Evolutionary conservation across 306 rosid genomes (phyloP).

Genomic region (Trifolium subterraneum): DNA sequence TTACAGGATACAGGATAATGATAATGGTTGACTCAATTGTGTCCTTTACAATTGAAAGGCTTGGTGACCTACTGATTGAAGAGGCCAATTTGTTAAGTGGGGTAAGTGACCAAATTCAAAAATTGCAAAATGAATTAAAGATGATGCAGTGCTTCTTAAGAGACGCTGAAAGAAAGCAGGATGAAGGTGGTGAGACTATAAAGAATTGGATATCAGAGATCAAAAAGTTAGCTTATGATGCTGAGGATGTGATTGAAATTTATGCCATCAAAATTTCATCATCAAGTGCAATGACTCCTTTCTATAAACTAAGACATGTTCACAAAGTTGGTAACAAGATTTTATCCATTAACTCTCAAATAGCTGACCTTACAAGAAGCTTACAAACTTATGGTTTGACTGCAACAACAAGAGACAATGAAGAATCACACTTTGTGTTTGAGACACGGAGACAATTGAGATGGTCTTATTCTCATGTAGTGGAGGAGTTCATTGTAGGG

Average conservation of each 20-base stretch:
- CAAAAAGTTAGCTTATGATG: constrained; percentile 52
- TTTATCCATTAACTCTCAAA: constrained; percentile 29
- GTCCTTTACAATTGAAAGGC: constrained; percentile 48
- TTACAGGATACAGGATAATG: neutral
- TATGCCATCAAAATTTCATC: constrained; percentile 46
- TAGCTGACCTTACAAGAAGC: constrained; percentile 46
- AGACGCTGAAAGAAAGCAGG: constrained; percentile 54
- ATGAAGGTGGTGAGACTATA: constrained; percentile 43
- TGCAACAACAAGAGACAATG: constrained; percentile 31
- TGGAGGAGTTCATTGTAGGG: constrained; percentile 55
- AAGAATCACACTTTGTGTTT: neutral
- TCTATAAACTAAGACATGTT: constrained; percentile 11
- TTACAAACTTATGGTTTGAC: constrained; percentile 47
- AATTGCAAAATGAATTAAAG: constrained; percentile 47
- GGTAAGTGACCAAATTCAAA: constrained; percentile 35
- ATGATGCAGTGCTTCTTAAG: constrained; percentile 55
- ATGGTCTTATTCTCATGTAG: constrained; percentile 55
- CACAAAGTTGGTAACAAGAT: constrained; percentile 46
- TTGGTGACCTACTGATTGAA: constrained; percentile 39
- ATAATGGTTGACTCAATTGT: constrained; percentile 52
- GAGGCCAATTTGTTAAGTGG: constrained; percentile 49
- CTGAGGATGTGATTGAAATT: constrained; percentile 57
- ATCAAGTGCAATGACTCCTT: constrained; percentile 32
- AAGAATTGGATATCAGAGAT: constrained; percentile 54
- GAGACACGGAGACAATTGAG: constrained; percentile 43